Percentiles rank a stretch among this genome's conserved stretches.
These are phyloP conservation scores for Curvularia eragrostidis DNA, from an alignment of 2,329 filamentous ascomycete species.

Conservation along the genomic window DNA sequence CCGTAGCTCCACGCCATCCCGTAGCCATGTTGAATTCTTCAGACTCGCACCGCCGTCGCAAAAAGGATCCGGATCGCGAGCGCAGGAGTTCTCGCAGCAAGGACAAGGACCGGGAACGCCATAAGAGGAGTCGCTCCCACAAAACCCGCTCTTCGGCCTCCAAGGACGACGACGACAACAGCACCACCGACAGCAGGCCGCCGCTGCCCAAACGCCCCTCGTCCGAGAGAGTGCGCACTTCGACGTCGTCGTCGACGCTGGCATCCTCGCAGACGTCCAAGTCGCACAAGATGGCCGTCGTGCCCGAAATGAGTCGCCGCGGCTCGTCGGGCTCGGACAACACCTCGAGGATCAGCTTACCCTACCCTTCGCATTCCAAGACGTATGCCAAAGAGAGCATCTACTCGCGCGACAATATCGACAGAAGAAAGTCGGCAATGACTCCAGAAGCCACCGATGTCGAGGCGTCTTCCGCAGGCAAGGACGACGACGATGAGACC, in stretches of 20 bases:
- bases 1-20: constrained; percentile 25
- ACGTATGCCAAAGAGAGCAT: constrained; percentile 89
- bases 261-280: constrained; percentile 32
- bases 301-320: constrained; percentile 58
- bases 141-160: constrained; percentile 42
- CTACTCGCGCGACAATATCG: constrained; percentile 58
- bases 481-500: constrained; percentile 21
- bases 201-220: constrained; percentile 30
- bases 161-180: constrained; percentile 29
- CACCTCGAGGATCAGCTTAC: constrained; percentile 56
- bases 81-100: constrained; percentile 18
- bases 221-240: constrained; percentile 36
- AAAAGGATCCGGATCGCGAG: constrained; percentile 42
- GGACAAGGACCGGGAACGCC: constrained; percentile 35
- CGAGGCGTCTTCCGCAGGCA: constrained; percentile 40
- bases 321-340: constrained; percentile 43
- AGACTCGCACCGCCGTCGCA: constrained; percentile 48
- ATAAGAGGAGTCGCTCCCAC: constrained; percentile 37
- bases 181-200: constrained; percentile 18
- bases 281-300: constrained; percentile 49
- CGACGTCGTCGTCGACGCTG: constrained; percentile 30
- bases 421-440: constrained; percentile 40
- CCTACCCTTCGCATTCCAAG: constrained; percentile 87
- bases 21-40: constrained; percentile 41
- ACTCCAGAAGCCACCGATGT: constrained; percentile 54